Evolutionary conservation across 139 green algal species (phyloP), one percentile per base, ranked within the genome.

Genomic region (Marvania coccoides): DNA sequence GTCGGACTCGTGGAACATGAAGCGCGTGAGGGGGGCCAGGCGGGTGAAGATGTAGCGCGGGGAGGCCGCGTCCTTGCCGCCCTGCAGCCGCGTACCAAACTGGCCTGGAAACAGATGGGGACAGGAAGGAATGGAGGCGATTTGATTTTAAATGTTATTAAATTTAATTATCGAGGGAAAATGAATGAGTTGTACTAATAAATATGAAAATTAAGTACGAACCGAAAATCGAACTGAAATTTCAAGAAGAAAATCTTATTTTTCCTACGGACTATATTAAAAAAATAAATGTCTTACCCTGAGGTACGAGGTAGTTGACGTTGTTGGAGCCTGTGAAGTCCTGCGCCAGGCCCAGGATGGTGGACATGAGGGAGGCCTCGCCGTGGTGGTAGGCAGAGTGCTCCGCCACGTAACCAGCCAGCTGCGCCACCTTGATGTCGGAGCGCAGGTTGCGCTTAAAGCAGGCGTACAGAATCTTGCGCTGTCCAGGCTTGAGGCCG

Each of bases 331-430:
- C 95, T 51, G 97, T 87, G 73, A 95, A 99, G 78, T 97, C 83
- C 78, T 99, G 76, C 15, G 91, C 91, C 34, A 98, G 69, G 57
- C 85, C 82, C 19, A 96, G 73, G 63, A 98, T 97, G 58, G 94
- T 96, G 47, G 56, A 65, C 38, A 78, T 63, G 68, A 99, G 71
- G 59, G 74, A 90, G 6, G 79, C 60, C 77, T 99, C 95, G 58
- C 94, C 95, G 74, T 99, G 95, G 75, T 99, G 95, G 81, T 99
- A 99, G n/a, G 93, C 95, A 7, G 87, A 88, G 72, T 98, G 88
- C 77, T 98, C 92, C 2, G 88, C 85, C 28, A 99, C 93, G 71
- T 98, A 98, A 15, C 91, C 95, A 13, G 86, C 77, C 55, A 99
- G 82, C 77, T 99, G 91, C 4, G 85, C 90, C 31, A 99, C 93